Base-by-base conservation (phyloP, 169 alveolate species). In the Eimeria zaria region DNA sequence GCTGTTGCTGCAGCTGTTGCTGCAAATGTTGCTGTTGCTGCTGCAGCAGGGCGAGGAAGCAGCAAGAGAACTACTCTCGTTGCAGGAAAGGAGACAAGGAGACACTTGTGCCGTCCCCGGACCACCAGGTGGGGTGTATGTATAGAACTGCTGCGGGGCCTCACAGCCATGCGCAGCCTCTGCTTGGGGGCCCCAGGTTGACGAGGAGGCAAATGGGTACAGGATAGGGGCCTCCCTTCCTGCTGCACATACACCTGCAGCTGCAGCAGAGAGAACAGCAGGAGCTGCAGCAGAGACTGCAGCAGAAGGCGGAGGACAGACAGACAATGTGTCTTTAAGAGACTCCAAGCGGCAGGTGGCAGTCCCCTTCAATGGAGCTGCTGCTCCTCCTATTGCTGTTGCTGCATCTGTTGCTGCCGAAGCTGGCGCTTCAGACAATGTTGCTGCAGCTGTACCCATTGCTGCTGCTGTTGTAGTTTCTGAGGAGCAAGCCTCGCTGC, bases 131-230 rank as follows among this genome's bases (percentile, higher is more conserved):
- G 88, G 88, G 3, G 88, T 76, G 64, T 76, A 76, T 41, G 41
- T 76, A 39, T 76, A 48, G 3, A 76, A 76, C 88, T 76, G 60
- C 51, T 39, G 88, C 36, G 88, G 88, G 51, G 88, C 69, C 69
- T 22, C 69, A 18, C 69, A 60, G 69, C 69, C 20, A 9, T 60
- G 69, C 30, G 69, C 30, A n/a, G 30, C 69, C 69, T n/a, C 69
- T n/a, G 20, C 8, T 0, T n/a, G 20, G 69, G 69, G 69, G 69
- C 30, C 30, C 1, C 69, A n/a, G n/a, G n/a, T n/a, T n/a, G n/a
- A n/a, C n/a, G n/a, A n/a, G n/a, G n/a, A n/a, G n/a, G n/a, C n/a
- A n/a, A n/a, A n/a, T n/a, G n/a, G n/a, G n/a, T n/a, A n/a, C 69
- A 6, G 12, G 58, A 6, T 12, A 51, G 58, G 58, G 58, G 18